Evolutionary conservation across 805 yeast species (phyloP).

Genomic region (Saccharomycopsis capsularis): DNA sequence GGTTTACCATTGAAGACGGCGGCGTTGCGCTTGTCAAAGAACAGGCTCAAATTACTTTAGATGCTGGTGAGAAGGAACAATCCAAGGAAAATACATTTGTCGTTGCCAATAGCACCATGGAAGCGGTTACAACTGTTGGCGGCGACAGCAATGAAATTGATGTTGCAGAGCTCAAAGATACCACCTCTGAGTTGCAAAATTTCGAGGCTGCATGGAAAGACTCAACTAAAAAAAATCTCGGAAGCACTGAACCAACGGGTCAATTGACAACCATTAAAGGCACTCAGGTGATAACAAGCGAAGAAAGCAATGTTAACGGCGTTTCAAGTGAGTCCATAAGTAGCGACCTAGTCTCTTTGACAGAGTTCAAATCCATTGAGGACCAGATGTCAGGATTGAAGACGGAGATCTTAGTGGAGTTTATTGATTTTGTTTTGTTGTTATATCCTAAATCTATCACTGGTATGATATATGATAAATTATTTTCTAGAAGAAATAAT

Average conservation of each 20-base stretch:
- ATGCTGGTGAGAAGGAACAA: not conserved
- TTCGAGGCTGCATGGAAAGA: slow-evolving; percentile 6
- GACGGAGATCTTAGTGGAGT: slow-evolving; percentile 17
- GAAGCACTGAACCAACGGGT: no score
- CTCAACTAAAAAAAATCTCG: not conserved
- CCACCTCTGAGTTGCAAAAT: not conserved
- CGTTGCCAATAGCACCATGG: not conserved
- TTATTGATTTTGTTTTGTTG: slow-evolving; percentile 14
- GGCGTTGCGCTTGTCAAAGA: not conserved
- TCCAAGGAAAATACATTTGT: not conserved
- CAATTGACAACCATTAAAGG: no score
- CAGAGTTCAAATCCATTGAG: slow-evolving; percentile 12
- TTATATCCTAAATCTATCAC: slow-evolving; percentile 18
- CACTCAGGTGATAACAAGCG: no score
- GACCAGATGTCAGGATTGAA: slow-evolving; percentile 14
- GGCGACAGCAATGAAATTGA: not conserved
- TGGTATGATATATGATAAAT: slow-evolving; percentile 10
- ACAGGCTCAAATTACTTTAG: not conserved
- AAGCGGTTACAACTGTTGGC: no score
- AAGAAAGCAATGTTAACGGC: no score
- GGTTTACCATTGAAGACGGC: no score
- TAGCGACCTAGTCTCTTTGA: slow-evolving; percentile 2
- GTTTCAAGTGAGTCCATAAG: not conserved
- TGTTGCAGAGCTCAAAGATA: not conserved
- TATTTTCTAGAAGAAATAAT: slow-evolving; percentile 1